A percentile compares a stretch with the other conserved stretches of the same genome.
phyloP scores from a whole-genome alignment of 257 asterid genomes.

The Solanum chiquidenum region DNA sequence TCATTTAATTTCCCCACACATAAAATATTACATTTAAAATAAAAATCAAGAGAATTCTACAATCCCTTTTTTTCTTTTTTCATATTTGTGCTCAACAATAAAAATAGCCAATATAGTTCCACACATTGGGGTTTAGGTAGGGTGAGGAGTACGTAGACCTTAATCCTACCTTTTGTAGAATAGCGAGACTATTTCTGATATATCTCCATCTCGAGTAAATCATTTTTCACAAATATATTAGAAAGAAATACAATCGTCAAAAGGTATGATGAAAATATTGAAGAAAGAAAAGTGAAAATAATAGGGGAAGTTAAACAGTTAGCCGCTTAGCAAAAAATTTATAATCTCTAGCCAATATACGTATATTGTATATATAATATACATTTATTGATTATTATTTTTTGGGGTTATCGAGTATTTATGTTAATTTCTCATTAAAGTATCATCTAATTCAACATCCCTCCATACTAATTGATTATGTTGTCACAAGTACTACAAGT shows the following conservation, averaged over 20 bases:
- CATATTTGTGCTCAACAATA: background rate
- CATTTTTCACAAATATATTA: rapidly evolving
- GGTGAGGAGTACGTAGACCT: background rate
- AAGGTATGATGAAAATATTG: background rate
- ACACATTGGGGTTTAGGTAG: background rate
- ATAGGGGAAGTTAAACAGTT: background rate
- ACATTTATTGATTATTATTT: background rate
- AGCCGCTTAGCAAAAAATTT: background rate
- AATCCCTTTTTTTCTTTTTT: background rate
- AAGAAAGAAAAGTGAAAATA: background rate
- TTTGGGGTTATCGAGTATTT: background rate
- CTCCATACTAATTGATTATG: background rate
- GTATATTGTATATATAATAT: background rate
- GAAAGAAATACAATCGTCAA: background rate
- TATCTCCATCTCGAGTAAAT: background rate
- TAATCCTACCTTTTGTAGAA: background rate
- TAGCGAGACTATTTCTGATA: background rate
- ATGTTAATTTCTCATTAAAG: background rate
- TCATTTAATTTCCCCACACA: background rate
- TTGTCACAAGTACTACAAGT: background rate
- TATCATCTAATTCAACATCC: background rate
- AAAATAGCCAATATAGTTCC: background rate
- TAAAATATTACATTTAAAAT: background rate
- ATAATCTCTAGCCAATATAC: background rate
- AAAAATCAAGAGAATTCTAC: background rate